Evolutionary conservation across 768 basidiomycete genomes (phyloP), one percentile per base, ranked within the genome.

Genomic region (Erythrobasidium yunnanense): DNA sequence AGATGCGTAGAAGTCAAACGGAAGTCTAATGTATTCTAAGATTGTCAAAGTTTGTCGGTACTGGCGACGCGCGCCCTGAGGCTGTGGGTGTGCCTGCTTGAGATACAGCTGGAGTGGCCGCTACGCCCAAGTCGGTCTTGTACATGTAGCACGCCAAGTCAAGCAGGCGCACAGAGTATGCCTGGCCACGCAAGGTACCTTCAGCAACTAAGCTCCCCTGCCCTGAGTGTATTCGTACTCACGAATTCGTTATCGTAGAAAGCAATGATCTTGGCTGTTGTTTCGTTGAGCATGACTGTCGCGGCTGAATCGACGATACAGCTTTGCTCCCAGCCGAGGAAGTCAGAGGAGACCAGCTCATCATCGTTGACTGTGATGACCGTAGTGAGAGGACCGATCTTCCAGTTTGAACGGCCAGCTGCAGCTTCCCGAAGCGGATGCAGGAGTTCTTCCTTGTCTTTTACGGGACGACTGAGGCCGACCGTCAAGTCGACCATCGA

Each of bases 401-500:
- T 29, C 27, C 5, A 20, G 55, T 62, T 23, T n/a, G 33, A 22
- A 11, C 42, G n/a, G 38, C 66, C 66, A 0, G 62, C 45, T 1
- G 73, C 71, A 0, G 74, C 75, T 8, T 66, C 66, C 22, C 76
- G 71, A 52, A 77, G 72, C 1, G 75, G 73, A 25, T 51, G 54
- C 34, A 77, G 72, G 11, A 77, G 69, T 4, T 70, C 74, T 23
- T 74, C 75, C 54, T 74, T 75, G 4, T 69, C 69, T n/a, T 66
- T 49, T 32, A 72, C 74, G 8, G 74, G 73, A 2, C 68, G 69
- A 2, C 56, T 53, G 52, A 77, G 70, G 1, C 66, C 69, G 29
- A 77, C 75, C 6, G 77, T 76, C 1, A 77, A 70, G 68, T 77
- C 76, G 52, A 77, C 75, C 17, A 76, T 72, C 11, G 73, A 74